Evolutionary conservation across 805 yeast species (phyloP), one percentile per base, ranked within the genome.

Genomic region (Candida ortonii): DNA sequence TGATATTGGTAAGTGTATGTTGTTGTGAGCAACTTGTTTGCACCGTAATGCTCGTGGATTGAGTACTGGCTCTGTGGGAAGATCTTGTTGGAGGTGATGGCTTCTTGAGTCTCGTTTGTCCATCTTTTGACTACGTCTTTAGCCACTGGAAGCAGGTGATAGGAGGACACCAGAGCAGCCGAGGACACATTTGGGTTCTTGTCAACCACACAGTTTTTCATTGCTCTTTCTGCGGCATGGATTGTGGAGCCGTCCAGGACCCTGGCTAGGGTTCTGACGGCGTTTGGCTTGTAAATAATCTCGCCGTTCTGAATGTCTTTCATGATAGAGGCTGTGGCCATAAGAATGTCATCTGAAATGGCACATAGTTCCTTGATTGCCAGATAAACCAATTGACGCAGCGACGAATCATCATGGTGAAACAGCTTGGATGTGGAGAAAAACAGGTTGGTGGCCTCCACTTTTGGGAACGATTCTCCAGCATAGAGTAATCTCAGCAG

Each of bases 271-370:
- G 97, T 84, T 61, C 98, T 79, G 44, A 93, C 83, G 16, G 98
- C 97, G 57, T 93, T 84, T 37, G 98, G 96, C 56, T 88, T 87
- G 64, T 83, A 88, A 43, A 87, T 68, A 45, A 77, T 68, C 40
- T 86, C 94, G 38, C 90, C 90, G 47, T 80, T 81, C 65, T 94
- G 97, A 35, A 93, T 86, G 65, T 93, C 98, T 65, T 89, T 89
- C 97, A 93, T 93, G 56, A 93, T 89, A 17, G 96, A 88, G 3
- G 96, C 86, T 17, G 98, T 93, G 17, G 90, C 97, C 97, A 93
- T 93, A 61, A 93, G 74, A 38, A 88, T 87, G 62, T 93, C 97
- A 49, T 86, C 85, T 14, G 96, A 86, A 44, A 83, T 75, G 13
- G 80, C 64, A 31, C 90, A 76, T 44, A 93, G 73, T 61, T 90